Base-by-base conservation (phyloP, 805 yeast species). In the Lipomyces lipofer region DNA sequence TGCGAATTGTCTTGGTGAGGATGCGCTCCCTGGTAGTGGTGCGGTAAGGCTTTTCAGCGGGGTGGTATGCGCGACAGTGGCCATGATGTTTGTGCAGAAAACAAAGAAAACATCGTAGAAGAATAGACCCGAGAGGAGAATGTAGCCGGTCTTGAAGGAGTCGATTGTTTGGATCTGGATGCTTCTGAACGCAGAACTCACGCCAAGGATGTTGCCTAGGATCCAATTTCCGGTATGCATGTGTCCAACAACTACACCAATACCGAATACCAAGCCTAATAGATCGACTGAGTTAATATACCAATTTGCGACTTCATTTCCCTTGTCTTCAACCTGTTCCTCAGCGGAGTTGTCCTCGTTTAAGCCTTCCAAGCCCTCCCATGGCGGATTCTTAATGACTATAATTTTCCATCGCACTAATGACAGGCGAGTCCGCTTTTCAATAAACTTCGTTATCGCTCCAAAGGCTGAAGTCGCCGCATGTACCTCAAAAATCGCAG, bases 51-150 rank as follows among this genome's bases (percentile, higher is more conserved):
- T 80, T 58, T 78, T 80, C 43, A 76, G 71, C 0, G 89, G 89
- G n/a, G 79, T 71, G 2, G 80, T 78, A 1, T 76, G 74, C 5
- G 88, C 89, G 17, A 84, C 89, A 1, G 80, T 73, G 36, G 75
- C 71, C 90, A 85, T 85, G 4, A 82, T 72, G 30, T 77, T 74
- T 0, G 86, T 76, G 3, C 77, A 79, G 67, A 83, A 85, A 1
- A 85, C 90, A 69, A 85, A 85, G 65, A 77, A 83, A 38, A 82
- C 74, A 65, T 85, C 90, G 66, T 84, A 85, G 38, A 78, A 59
- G 62, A 84, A 82, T 40, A 85, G 74, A 1, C 78, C 78, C 2
- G 62, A 53, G 24, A 85, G 68, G 30, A 83, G 63, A 9, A 78
- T 57, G 13, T 72, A 63, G 2, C 80, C 83, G 1, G 77, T 69